phyloP scores from a whole-genome alignment of 2,329 filamentous ascomycete genomes.

The Cladosporium halotolerans region DNA sequence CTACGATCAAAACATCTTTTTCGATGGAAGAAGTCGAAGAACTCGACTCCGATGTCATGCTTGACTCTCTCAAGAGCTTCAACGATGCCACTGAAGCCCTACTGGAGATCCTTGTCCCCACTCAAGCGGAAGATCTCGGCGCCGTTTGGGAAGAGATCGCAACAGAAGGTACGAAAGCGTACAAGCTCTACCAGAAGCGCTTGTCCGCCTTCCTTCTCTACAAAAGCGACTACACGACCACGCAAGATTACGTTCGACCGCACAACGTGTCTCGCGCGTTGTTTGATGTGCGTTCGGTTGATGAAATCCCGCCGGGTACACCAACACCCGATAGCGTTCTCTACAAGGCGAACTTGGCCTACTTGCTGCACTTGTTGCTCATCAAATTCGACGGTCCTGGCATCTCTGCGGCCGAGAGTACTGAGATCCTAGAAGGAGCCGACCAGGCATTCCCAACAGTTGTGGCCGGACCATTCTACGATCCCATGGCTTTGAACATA shows the following conservation, averaged over 20 bases:
- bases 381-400: constrained; percentile 24
- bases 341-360: constrained; percentile 39
- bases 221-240: constrained; percentile 32
- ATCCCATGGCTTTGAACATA: constrained; percentile 14
- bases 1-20: constrained; percentile 42
- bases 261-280: constrained; percentile 35
- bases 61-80: constrained; percentile 36
- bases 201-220: constrained; percentile 30
- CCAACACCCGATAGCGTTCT: constrained; percentile 38
- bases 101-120: constrained; percentile 23
- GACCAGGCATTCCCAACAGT: constrained; percentile 20
- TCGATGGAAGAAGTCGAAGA: constrained; percentile 38
- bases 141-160: constrained; percentile 27
- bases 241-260: constrained; percentile 36
- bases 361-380: constrained; percentile 35
- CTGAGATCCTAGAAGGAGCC: constrained; percentile 19
- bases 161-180: constrained; percentile 33
- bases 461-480: constrained; percentile 20
- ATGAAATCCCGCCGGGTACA: constrained; percentile 22
- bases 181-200: constrained; percentile 33
- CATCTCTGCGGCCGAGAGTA: constrained; percentile 25
- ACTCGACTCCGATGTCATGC: constrained; percentile 37
- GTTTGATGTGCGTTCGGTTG: constrained; percentile 27
- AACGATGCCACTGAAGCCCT: constrained; percentile 24
- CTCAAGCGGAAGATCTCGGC: constrained; percentile 19